Evolutionary conservation across 257 asterid species (phyloP).

Genomic region (Nicotiana paniculata): DNA sequence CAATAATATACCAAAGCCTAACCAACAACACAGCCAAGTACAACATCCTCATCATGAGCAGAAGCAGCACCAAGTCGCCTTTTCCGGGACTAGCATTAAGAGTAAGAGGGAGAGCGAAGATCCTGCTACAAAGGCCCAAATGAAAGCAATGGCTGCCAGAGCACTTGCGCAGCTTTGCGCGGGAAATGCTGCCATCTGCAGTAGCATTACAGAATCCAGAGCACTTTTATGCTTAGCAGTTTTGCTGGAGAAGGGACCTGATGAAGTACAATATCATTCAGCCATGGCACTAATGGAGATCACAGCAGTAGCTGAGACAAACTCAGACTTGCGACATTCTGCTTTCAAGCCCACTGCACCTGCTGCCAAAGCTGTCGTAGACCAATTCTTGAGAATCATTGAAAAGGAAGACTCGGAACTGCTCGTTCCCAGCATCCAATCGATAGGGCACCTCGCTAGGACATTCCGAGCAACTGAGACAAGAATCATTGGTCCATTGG

Average conservation of each 20-base stretch:
- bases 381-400: not conserved
- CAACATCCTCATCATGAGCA: no score
- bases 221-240: not conserved
- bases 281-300: conserved; percentile 2
- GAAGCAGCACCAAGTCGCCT: no score
- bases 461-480: not conserved
- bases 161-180: no score
- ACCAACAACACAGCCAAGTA: no score
- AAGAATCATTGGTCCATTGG: not conserved
- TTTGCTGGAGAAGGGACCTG: not conserved
- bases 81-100: no score
- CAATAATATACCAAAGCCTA: no score
- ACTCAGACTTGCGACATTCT: not conserved
- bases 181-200: not conserved
- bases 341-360: conserved; percentile 1
- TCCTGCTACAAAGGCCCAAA: no score
- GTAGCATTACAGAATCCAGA: not conserved
- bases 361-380: not conserved
- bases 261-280: not conserved
- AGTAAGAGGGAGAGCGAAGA: no score
- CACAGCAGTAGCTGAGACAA: not conserved
- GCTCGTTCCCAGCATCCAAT: not conserved
- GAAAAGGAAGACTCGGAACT: not conserved
- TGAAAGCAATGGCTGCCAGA: no score
- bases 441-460: not conserved